Percentiles rank a stretch among this genome's conserved stretches.
phyloP scores from a whole-genome alignment of 352 stramenopile genomes.

The Globisporangium abappressorium region DNA sequence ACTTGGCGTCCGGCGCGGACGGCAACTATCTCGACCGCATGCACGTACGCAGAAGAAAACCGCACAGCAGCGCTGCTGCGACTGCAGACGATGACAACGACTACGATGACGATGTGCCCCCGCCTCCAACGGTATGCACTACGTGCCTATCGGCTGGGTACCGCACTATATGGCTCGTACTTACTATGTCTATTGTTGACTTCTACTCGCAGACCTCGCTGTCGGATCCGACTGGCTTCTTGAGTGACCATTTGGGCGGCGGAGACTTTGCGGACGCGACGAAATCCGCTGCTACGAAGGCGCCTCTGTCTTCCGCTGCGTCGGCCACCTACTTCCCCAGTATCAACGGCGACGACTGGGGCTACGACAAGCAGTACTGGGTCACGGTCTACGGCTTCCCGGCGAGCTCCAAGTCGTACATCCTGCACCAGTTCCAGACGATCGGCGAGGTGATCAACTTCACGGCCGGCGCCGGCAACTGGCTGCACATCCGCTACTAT shows the following conservation, averaged over 20 bases:
- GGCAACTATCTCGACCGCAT: conserved; percentile 41
- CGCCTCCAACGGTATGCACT: conserved; percentile 46
- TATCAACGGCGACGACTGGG: conserved; percentile 68
- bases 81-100: conserved; percentile 19
- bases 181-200: neutral
- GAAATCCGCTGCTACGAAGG: neutral
- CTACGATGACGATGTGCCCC: conserved; percentile 50
- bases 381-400: conserved; percentile 81
- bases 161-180: neutral
- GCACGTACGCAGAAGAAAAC: conserved; percentile 52
- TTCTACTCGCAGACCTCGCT: conserved; percentile 33
- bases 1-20: conserved; percentile 24
- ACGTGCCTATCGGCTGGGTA: neutral
- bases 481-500: conserved; percentile 77
- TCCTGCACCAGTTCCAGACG: conserved; percentile 76
- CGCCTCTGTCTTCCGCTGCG: neutral
- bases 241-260: conserved; percentile 31
- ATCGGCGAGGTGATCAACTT: conserved; percentile 75
- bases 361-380: conserved; percentile 81
- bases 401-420: conserved; percentile 51
- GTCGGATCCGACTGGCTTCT: conserved; percentile 37
- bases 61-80: conserved; percentile 10
- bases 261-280: conserved; percentile 24
- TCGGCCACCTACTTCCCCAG: conserved; percentile 38
- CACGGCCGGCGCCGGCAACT: conserved; percentile 65